Evolutionary conservation across 345 rosid genomes (phyloP), one percentile per base, ranked within the genome.

Genomic region (Melastoma malabathricum): DNA sequence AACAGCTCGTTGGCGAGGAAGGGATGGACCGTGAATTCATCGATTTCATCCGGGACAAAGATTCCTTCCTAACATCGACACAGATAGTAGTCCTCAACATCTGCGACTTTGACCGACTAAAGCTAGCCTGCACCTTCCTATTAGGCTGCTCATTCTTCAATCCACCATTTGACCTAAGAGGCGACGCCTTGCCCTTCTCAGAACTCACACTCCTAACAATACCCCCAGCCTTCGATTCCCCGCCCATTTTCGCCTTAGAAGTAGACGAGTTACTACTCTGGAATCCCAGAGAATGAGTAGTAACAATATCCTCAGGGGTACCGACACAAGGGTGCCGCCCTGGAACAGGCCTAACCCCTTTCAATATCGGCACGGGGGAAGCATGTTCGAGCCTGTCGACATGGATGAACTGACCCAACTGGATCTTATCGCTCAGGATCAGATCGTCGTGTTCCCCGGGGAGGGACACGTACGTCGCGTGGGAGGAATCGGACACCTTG

Each of bases 401-500:
- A 68, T 87, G 95, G 59, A 92, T 80, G 66, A 87, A 92, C 63
- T 92, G 98, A 51, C 98, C 98, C 68, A 92, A 70, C 45, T 92
- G 98, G 53, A 92, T 75, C 75, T 82, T 84, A 60, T 87, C 98
- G 27, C 95, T 82, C 55, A 84, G 89, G 66, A 92, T 92, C 57
- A 92, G 68, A 70, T 92, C 98, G 68, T 82, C 82, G 52, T 92
- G 96, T 51, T 92, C 95, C 62, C 84, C 98, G 56, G 96, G 93
- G 38, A 92, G 73, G 59, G 96, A 87, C 15, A 87, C 95, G 43
- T 84, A 92, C 43, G 96, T 87, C 15, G 98, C 98, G 64, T 87
- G 98, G 29, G 95, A 92, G 2, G 98, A 92, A 81, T 92, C 98
- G 25, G 98, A 92, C 58, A 92, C 98, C 77, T 79, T 92, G n/a